phyloP scores from a whole-genome alignment of 2,329 filamentous ascomycete species.

The Fusarium multiceps region DNA sequence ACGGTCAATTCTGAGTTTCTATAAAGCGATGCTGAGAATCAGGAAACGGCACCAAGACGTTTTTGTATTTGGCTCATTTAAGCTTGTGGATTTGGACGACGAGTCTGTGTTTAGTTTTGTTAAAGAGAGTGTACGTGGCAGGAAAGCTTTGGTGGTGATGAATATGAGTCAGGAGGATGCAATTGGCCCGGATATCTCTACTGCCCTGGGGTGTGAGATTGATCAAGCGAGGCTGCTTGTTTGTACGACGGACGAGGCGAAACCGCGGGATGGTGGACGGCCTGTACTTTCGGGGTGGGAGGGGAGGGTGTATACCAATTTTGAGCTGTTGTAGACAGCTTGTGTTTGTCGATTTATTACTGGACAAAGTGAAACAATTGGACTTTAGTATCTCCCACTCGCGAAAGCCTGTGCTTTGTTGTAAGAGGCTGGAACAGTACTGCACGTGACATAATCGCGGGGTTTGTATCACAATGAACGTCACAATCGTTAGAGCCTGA shows the following conservation, averaged over 20 bases:
- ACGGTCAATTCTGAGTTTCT: slow-evolving; percentile 68
- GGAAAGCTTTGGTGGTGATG: slow-evolving; percentile 55
- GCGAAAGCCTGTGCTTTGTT: too few relatives aligned
- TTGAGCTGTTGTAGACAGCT: not conserved
- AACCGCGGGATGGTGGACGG: not conserved
- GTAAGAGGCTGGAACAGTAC: too few relatives aligned
- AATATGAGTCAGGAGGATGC: slow-evolving; percentile 59
- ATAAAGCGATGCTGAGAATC: slow-evolving; percentile 63
- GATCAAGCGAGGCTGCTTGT: slow-evolving; percentile 43
- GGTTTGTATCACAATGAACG: too few relatives aligned
- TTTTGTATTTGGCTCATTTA: slow-evolving; percentile 72
- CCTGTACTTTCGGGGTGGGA: slow-evolving; percentile 32
- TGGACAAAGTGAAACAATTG: too few relatives aligned
- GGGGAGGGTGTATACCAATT: slow-evolving; percentile 37
- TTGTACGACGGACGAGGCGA: slow-evolving; percentile 31
- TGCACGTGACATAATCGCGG: too few relatives aligned
- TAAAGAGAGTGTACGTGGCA: slow-evolving; percentile 49
- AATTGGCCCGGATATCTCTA: slow-evolving; percentile 40
- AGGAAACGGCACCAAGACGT: slow-evolving; percentile 67
- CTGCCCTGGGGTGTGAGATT: slow-evolving; percentile 31
- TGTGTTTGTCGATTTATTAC: too few relatives aligned
- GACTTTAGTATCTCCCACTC: too few relatives aligned
- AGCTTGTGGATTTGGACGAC: slow-evolving; percentile 61
- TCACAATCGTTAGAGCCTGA: too few relatives aligned
- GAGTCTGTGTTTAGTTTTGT: slow-evolving; percentile 68